Conservation (phyloP, 2,329 filamentous ascomycete genomes). For the Colletotrichum sp. region DNA sequence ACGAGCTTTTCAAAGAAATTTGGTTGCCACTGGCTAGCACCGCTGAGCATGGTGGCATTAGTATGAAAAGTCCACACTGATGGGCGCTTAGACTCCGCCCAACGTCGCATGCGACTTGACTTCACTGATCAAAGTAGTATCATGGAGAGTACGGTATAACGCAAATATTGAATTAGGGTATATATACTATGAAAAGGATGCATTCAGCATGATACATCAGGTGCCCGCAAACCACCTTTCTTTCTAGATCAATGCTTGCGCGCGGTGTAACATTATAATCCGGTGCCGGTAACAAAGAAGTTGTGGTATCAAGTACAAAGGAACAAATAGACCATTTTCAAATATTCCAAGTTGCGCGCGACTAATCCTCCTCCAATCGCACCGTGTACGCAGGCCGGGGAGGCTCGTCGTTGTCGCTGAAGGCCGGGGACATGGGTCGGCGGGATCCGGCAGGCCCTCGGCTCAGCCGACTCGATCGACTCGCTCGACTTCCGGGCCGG, state of each 20-base stretch:
- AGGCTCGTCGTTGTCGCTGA: neutral
- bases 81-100: neutral
- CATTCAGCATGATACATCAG: neutral
- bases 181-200: neutral
- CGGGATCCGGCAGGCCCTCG: neutral
- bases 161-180: neutral
- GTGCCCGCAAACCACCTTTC: neutral
- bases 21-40: neutral
- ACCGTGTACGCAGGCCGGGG: neutral
- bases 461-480: constrained; percentile 6
- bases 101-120: neutral
- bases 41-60: neutral
- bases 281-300: neutral
- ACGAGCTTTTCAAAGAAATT: neutral
- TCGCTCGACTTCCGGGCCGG: constrained; percentile 8
- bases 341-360: too few species aligned
- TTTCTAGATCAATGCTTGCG: neutral
- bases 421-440: neutral
- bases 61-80: neutral
- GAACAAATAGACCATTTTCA: too few species aligned
- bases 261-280: neutral
- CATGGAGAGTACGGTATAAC: neutral
- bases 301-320: neutral
- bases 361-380: constrained; percentile 12
- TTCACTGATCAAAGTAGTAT: neutral